A percentile compares a stretch with the other conserved stretches of the same genome.
These are phyloP conservation scores for Mimosa bimucronata DNA, from an alignment of 306 rosid genomes.

Conservation along the genomic window DNA sequence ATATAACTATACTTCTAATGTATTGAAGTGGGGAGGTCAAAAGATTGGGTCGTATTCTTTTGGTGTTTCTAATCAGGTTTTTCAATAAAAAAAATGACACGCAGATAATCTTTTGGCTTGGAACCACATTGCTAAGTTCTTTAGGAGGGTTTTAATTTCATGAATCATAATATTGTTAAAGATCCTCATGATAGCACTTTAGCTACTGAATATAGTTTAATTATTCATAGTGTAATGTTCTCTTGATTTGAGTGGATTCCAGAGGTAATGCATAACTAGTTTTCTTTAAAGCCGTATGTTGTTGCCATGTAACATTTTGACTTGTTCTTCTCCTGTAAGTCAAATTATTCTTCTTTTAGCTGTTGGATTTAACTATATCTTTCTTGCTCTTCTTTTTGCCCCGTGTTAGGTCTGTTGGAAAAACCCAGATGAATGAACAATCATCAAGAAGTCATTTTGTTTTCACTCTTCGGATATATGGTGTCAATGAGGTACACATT, in stretches of 20 bases:
- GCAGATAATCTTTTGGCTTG: neutral
- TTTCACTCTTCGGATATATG: conserved; percentile 90
- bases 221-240: neutral
- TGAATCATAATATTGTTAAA: neutral
- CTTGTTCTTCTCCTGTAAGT: conserved; percentile 8
- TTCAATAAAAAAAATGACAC: neutral
- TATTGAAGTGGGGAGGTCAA: neutral
- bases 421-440: conserved; percentile 97
- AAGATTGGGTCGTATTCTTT: neutral
- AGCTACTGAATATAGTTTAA: neutral
- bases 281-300: neutral
- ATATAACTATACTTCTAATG: conserved; percentile 5
- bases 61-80: neutral
- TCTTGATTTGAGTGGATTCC: conserved; percentile 22
- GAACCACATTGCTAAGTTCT: neutral
- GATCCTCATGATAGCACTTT: neutral
- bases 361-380: conserved; percentile 24
- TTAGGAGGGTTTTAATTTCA: neutral
- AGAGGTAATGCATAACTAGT: neutral
- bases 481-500: conserved; percentile 81
- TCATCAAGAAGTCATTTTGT: conserved; percentile 99
- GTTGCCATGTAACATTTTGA: neutral
- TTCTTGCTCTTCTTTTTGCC: conserved; percentile 8
- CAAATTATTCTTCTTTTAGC: neutral
- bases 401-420: conserved; percentile 81